phyloP scores from a whole-genome alignment of 495 filamentous ascomycete species.

The Hypoxylon subgilvum region DNA sequence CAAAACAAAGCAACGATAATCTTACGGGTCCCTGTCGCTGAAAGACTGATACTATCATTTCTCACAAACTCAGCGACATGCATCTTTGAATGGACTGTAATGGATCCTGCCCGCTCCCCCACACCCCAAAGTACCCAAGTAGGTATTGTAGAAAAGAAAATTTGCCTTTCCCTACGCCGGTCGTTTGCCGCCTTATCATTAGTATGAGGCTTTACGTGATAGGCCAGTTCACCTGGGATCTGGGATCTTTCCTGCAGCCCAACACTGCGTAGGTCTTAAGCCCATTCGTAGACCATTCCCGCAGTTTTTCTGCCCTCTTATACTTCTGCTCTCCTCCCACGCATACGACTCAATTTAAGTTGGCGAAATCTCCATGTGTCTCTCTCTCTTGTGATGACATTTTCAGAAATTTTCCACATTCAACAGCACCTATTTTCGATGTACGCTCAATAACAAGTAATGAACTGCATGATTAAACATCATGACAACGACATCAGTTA shows the following conservation, averaged over 20 bases:
- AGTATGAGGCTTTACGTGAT: background rate
- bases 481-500: constrained; percentile 20
- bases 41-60: constrained; percentile 21
- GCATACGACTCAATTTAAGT: background rate
- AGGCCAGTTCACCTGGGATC: constrained; percentile 20
- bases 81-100: too few species aligned
- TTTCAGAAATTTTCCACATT: background rate
- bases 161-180: constrained; percentile 16
- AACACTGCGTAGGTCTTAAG: constrained; percentile 12
- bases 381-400: background rate
- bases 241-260: constrained; percentile 1
- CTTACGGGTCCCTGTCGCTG: background rate
- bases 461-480: constrained; percentile 10
- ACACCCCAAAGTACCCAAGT: too few species aligned
- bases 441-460: constrained; percentile 4
- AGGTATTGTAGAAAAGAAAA: constrained; percentile 5
- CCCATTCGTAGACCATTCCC: background rate
- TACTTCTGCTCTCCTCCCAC: constrained; percentile 7
- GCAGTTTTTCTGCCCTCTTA: constrained; percentile 4
- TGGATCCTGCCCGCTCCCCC: constrained; percentile 4
- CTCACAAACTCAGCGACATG: constrained; percentile 1
- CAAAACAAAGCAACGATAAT: constrained; percentile 5
- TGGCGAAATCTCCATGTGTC: background rate
- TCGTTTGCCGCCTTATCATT: constrained; percentile 21
- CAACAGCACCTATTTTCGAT: background rate